Evolutionary conservation across 2,329 filamentous ascomycete species (phyloP).

Genomic region (Furcasterigmium furcatum): DNA sequence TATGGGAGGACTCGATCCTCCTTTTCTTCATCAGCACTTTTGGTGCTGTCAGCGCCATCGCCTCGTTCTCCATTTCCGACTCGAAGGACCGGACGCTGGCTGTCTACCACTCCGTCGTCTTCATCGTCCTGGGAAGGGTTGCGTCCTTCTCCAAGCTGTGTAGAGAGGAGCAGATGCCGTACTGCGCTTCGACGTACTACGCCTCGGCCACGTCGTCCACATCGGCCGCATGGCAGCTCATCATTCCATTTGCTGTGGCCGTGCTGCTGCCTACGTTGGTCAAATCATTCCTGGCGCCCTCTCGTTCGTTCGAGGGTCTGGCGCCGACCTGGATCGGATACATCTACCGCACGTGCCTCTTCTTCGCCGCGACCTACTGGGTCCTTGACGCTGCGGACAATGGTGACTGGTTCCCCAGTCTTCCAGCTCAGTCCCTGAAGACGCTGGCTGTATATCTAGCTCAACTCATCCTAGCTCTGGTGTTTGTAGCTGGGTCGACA

Average conservation of each 20-base stretch:
- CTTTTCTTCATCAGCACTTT: conserved; percentile 90
- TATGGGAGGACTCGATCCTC: conserved; percentile 96
- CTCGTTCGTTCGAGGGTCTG: conserved; percentile 82
- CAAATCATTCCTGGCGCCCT: conserved; percentile 76
- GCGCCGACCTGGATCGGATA: conserved; percentile 82
- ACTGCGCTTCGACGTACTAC: conserved; percentile 93
- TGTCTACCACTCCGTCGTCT: conserved; percentile 80
- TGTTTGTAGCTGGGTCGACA: conserved; percentile 78
- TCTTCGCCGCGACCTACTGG: conserved; percentile 82
- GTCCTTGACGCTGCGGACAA: conserved; percentile 85
- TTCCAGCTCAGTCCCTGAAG: conserved; percentile 65
- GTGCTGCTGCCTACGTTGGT: conserved; percentile 70
- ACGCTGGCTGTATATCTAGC: conserved; percentile 72
- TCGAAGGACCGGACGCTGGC: conserved; percentile 69
- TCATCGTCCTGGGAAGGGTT: conserved; percentile 73
- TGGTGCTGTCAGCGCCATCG: conserved; percentile 69
- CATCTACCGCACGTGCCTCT: conserved; percentile 71
- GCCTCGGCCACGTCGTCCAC: conserved; percentile 88
- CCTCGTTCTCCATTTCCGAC: conserved; percentile 70
- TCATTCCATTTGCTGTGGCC: conserved; percentile 73
- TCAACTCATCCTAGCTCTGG: conserved; percentile 74
- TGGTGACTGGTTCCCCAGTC: conserved; percentile 67
- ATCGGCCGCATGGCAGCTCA: conserved; percentile 84
- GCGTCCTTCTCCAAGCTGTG: conserved; percentile 90
- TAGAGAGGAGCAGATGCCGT: conserved; percentile 97